Conservation (phyloP, 2,329 filamentous ascomycete genomes). For the Rugonectria rugulosa region DNA sequence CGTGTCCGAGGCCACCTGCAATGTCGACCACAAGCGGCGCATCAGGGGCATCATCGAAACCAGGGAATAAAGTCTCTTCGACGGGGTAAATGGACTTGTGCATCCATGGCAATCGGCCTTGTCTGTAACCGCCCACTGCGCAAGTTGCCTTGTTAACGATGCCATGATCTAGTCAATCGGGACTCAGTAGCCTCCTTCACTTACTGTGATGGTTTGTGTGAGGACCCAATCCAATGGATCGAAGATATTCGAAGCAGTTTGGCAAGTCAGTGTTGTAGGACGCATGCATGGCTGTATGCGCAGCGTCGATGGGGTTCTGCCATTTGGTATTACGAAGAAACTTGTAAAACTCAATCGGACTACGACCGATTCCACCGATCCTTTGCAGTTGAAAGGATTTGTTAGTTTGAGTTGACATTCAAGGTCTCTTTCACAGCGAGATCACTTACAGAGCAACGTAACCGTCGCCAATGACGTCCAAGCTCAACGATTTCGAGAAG, state of each 20-base stretch:
- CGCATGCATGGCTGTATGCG: too few relatives aligned
- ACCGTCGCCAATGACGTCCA: neutral
- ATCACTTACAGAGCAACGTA: slow-evolving; percentile 1
- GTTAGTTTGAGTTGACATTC: neutral
- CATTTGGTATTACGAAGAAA: too few relatives aligned
- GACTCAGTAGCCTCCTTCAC: too few relatives aligned
- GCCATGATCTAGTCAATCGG: too few relatives aligned
- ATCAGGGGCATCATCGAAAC: slow-evolving; percentile 25
- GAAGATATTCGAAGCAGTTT: neutral
- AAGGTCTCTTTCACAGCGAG: neutral
- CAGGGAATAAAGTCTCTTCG: slow-evolving; percentile 34
- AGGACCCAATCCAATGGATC: neutral
- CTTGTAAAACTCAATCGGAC: too few relatives aligned
- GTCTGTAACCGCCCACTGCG: slow-evolving; percentile 40
- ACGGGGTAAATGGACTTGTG: slow-evolving; percentile 36
- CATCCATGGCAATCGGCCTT: slow-evolving; percentile 41
- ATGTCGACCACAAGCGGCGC: slow-evolving; percentile 41
- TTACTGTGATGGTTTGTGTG: neutral
- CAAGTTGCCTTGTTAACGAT: too few relatives aligned
- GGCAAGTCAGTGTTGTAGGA: too few relatives aligned
- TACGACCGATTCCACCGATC: too few relatives aligned
- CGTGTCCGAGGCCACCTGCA: slow-evolving; percentile 41
- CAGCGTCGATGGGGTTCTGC: too few relatives aligned
- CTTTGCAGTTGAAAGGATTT: too few relatives aligned
- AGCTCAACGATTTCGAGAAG: neutral